Percentiles rank a stretch among this genome's conserved stretches.
Conservation (phyloP, 202 grass and related monocot genomes). For the Eragrostis tef region DNA sequence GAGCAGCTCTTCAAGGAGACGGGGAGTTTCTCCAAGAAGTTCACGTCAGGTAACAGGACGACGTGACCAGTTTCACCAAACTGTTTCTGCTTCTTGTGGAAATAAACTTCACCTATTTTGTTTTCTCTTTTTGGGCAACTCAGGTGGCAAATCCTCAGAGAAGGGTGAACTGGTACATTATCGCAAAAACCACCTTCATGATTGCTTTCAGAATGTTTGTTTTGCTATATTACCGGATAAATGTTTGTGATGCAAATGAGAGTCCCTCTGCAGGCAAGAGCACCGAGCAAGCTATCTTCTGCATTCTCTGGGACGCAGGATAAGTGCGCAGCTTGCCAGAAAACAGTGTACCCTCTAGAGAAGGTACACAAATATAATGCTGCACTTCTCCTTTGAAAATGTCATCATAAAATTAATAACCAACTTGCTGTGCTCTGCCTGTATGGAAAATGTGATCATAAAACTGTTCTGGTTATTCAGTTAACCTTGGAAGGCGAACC, state of each 20-base stretch:
- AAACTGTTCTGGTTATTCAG: conserved; percentile 36
- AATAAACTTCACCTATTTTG: background rate
- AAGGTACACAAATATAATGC: conserved; percentile 66
- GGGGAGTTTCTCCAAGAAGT: conserved; percentile 90
- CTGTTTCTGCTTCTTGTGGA: background rate
- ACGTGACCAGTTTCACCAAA: background rate
- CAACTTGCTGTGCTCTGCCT: background rate
- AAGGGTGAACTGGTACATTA: conserved; percentile 62
- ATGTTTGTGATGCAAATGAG: conserved; percentile 15
- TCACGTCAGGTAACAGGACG: conserved; percentile 58
- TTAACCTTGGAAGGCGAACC: conserved; percentile 83
- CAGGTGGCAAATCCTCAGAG: conserved; percentile 61
- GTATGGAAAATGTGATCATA: background rate
- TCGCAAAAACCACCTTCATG: background rate
- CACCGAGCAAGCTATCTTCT: conserved; percentile 81
- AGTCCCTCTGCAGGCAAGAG: conserved; percentile 57
- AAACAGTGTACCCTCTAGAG: conserved; percentile 92
- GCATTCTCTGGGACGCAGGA: conserved; percentile 88
- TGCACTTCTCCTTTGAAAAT: background rate
- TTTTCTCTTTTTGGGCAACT: conserved; percentile 2
- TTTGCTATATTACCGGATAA: conserved; percentile 17
- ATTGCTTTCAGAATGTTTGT: background rate
- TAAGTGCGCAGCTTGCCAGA: conserved; percentile 78
- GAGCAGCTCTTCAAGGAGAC: conserved; percentile 99
- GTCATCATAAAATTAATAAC: background rate